Conservation (phyloP, 2,329 filamentous ascomycete genomes). For the Fulvia fulva region DNA sequence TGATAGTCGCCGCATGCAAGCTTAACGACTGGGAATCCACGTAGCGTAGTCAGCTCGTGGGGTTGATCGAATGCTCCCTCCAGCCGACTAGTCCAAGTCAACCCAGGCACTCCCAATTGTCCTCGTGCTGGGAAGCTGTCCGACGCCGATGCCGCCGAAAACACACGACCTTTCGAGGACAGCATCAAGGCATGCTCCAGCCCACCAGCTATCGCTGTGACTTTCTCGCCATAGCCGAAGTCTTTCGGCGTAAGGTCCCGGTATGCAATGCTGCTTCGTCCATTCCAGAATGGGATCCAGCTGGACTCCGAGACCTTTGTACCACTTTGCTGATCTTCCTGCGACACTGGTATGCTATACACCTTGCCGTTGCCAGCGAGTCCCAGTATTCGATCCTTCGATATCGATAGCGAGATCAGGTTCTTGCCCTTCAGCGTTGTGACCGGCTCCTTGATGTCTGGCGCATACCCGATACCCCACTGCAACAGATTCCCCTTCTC, state of each 20-base stretch:
- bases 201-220: slow-evolving; percentile 71
- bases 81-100: slow-evolving; percentile 76
- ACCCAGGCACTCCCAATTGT: slow-evolving; percentile 79
- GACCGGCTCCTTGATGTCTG: slow-evolving; percentile 59
- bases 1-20: slow-evolving; percentile 86
- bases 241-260: slow-evolving; percentile 64
- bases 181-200: slow-evolving; percentile 82
- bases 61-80: slow-evolving; percentile 73
- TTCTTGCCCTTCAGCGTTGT: slow-evolving; percentile 78
- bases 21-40: slow-evolving; percentile 65
- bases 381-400: slow-evolving; percentile 76
- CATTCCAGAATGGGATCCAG: slow-evolving; percentile 73
- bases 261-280: slow-evolving; percentile 60
- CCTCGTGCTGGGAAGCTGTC: slow-evolving; percentile 75
- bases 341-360: slow-evolving; percentile 78
- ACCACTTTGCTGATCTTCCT: slow-evolving; percentile 64
- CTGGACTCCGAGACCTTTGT: slow-evolving; percentile 60
- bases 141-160: slow-evolving; percentile 78
- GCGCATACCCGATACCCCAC: slow-evolving; percentile 78
- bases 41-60: slow-evolving; percentile 71
- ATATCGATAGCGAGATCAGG: slow-evolving; percentile 70
- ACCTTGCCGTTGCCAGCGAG: slow-evolving; percentile 70
- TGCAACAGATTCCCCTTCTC: slow-evolving; percentile 87
- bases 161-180: slow-evolving; percentile 79
- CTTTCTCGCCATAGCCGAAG: slow-evolving; percentile 65